Base-by-base conservation (phyloP, 2,329 filamentous ascomycete species). In the Nemania sp. region DNA sequence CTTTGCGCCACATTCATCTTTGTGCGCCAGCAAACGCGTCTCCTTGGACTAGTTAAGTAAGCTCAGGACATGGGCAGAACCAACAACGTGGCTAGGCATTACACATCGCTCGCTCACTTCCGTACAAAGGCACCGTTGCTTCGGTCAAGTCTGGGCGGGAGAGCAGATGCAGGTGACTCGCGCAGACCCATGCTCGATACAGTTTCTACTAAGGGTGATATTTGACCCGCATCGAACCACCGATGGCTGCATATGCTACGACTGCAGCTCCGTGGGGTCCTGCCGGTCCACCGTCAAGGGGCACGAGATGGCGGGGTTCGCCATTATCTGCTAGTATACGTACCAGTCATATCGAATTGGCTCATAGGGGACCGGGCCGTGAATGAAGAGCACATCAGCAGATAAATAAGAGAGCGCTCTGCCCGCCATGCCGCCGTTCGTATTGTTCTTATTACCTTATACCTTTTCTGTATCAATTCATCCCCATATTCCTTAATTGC, bases 281-380 rank as follows among this genome's bases (percentile, higher is more conserved):
- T 49, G 49, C 64, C 66, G 65, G 61, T 63, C 62, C 59, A 64
- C 57, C 47, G 53, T 40, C 57, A 52, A 40, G 49, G 37, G 49
- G 52, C 61, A 58, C 53, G 49, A 49, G 14, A 54, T 57, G 62
- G 64, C 64, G 65, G 65, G 65, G 62, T 64, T 60, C 22, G 42
- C 39, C 44, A 57, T 30, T 51, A 19, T 49, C 23, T 3, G 19
- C 19, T 15, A 9, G 22, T 33, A 45, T 58, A 61, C 19, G 48
- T 43, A 17, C 47, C 14, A 49, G 47, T 37, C 49, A 60, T 59
- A 57, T 56, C 40, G 60, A 60, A 59, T 55, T 43, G 20, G 19
- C n/a, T 34, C 31, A 20, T n/a, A 34, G 33, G 12, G 28, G 36
- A 15, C 24, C 23, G 37, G 23, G 31, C 30, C 31, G 36, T 7